These are phyloP conservation scores for Tetraselmis striata DNA, from an alignment of 139 green algal species.

Conservation along the genomic window DNA sequence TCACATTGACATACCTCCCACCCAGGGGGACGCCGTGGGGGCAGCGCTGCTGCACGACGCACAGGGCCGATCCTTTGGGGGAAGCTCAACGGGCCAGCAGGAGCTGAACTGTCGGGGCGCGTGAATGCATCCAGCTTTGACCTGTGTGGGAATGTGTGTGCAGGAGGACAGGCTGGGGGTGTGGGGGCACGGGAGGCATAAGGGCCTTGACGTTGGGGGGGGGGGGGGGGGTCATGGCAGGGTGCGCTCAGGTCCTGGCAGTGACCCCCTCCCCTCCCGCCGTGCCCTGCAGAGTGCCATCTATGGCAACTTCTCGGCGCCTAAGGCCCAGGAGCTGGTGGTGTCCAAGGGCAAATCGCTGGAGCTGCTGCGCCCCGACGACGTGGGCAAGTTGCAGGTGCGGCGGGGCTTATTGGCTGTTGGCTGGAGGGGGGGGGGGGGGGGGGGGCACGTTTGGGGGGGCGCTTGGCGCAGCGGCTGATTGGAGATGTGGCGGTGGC, in stretches of 20 bases:
- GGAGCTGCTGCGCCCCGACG: slow-evolving; percentile 92
- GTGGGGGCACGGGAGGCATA: background rate
- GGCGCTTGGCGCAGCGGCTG: background rate
- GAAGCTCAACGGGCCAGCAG: no score
- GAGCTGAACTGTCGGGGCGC: background rate
- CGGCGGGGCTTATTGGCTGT: no score
- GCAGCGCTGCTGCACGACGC: no score
- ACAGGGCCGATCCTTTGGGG: no score
- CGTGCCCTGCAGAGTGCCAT: slow-evolving; percentile 62
- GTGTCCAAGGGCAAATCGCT: slow-evolving; percentile 83
- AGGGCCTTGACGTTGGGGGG: background rate
- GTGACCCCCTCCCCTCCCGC: background rate
- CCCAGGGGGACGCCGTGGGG: no score
- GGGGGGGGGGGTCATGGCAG: background rate
- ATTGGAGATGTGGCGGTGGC: background rate
- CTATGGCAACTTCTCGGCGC: slow-evolving; percentile 91
- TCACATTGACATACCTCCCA: no score
- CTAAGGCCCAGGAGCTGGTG: slow-evolving; percentile 93
- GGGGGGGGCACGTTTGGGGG: background rate
- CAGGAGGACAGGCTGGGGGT: background rate
- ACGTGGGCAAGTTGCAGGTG: slow-evolving; percentile 69
- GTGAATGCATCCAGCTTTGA: background rate
- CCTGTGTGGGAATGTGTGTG: no score
- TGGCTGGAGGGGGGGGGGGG: background rate
- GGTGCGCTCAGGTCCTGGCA: background rate